Evolutionary conservation across 2,329 filamentous ascomycete genomes (phyloP).

Genomic region (Clathrospora elynae): DNA sequence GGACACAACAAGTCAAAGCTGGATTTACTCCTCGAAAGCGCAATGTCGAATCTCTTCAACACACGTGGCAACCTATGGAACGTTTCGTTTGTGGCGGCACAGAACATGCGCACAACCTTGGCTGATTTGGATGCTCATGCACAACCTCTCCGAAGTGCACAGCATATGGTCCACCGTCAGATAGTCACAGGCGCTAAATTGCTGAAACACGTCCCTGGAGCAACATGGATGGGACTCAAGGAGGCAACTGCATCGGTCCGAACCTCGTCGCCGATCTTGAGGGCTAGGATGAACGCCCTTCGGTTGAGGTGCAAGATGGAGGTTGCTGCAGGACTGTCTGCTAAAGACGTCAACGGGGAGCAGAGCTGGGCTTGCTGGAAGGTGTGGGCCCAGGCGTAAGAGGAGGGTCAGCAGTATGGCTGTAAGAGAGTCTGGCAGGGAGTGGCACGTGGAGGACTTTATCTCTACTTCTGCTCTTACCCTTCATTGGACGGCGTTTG

Average conservation of each 20-base stretch:
- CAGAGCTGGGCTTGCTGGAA: conserved; percentile 33
- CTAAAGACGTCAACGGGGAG: conserved; percentile 12
- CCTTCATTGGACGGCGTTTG: conserved; percentile 28
- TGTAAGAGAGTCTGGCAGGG: not conserved
- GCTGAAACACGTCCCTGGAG: conserved; percentile 24
- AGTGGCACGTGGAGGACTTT: not conserved
- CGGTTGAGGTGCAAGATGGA: conserved; percentile 36
- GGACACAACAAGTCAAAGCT: conserved; percentile 41
- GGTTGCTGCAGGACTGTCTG: conserved; percentile 24
- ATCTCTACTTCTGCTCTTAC: conserved; percentile 2
- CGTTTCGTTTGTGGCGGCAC: conserved; percentile 24
- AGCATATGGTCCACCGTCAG: conserved; percentile 16
- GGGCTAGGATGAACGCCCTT: conserved; percentile 39
- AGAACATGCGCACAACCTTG: conserved; percentile 17
- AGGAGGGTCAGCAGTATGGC: not conserved
- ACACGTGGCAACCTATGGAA: conserved; percentile 30
- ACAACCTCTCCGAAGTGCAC: conserved; percentile 11
- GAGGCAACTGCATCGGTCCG: conserved; percentile 35
- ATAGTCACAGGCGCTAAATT: conserved; percentile 9
- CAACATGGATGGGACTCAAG: conserved; percentile 31
- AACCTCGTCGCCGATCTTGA: conserved; percentile 33
- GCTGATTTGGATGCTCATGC: conserved; percentile 11
- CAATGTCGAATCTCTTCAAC: conserved; percentile 24
- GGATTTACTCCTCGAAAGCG: conserved; percentile 25
- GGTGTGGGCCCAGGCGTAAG: conserved; percentile 9